A percentile compares a stretch with the other conserved stretches of the same genome.
Evolutionary conservation across 2,329 filamentous ascomycete species (phyloP).

Genomic region (Ceratocystis destructans): DNA sequence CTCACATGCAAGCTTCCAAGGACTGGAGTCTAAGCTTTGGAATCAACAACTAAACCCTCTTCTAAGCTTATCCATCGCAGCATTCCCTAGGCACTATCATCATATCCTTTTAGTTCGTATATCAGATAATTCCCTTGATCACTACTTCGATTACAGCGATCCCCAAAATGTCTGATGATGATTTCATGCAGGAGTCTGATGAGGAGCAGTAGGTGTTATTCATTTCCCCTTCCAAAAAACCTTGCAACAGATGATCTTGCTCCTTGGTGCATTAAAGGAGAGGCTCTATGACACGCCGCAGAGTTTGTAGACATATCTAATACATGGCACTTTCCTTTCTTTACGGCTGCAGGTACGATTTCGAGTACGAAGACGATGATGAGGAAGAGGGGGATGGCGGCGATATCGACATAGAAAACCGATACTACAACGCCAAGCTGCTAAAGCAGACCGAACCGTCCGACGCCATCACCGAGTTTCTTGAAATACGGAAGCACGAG

Average conservation of each 20-base stretch:
- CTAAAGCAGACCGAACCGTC: constrained; percentile 77
- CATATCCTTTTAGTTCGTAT: neutral
- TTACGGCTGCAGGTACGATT: constrained; percentile 54
- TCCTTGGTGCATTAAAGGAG: too few relatives aligned
- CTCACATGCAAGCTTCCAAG: neutral
- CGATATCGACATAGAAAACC: constrained; percentile 95
- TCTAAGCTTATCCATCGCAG: neutral
- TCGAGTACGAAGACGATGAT: constrained; percentile 88
- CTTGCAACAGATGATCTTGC: neutral
- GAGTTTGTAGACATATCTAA: neutral
- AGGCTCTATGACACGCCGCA: neutral
- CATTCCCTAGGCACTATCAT: neutral
- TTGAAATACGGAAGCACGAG: constrained; percentile 74
- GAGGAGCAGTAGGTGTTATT: constrained; percentile 30
- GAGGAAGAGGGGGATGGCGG: constrained; percentile 78
- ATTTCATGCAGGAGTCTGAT: constrained; percentile 37
- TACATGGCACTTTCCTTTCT: constrained; percentile 13
- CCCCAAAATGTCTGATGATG: constrained; percentile 38
- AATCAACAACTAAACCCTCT: neutral
- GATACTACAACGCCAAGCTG: constrained; percentile 99
- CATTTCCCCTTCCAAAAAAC: neutral
- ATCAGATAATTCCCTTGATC: neutral
- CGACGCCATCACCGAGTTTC: constrained; percentile 80
- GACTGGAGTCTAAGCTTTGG: neutral
- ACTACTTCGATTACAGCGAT: neutral